A percentile compares a stretch with the other conserved stretches of the same genome.
Evolutionary conservation across 805 yeast genomes (phyloP).

Genomic region (Yamadazyma laniorum): DNA sequence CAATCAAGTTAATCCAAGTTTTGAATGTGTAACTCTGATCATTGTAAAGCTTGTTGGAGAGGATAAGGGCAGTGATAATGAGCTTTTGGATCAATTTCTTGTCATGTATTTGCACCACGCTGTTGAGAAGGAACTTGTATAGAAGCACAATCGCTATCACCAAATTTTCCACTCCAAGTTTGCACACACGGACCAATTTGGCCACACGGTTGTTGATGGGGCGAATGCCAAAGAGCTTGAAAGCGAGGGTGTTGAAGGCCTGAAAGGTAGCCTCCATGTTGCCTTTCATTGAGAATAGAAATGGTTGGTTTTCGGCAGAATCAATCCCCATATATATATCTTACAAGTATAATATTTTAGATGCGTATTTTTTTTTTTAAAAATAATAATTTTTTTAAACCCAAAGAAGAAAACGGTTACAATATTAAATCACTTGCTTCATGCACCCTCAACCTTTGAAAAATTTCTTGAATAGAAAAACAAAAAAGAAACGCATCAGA

Average conservation of each 20-base stretch:
- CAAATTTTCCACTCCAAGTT: conserved; percentile 12
- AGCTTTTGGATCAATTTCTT: conserved; percentile 20
- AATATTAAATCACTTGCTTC: no score
- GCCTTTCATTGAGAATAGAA: neutral
- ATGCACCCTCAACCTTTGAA: no score
- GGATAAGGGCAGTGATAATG: conserved; percentile 24
- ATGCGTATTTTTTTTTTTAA: no score
- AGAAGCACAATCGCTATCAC: conserved; percentile 11
- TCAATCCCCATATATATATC: no score
- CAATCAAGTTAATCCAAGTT: conserved; percentile 43
- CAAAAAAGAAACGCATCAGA: no score
- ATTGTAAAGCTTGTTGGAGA: conserved; percentile 44
- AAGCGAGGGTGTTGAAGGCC: conserved; percentile 3
- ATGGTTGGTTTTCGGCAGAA: no score
- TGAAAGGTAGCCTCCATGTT: neutral
- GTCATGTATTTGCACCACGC: conserved; percentile 9
- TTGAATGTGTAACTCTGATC: conserved; percentile 51
- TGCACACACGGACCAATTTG: conserved; percentile 11
- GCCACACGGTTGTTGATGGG: conserved; percentile 4
- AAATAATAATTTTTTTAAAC: no score
- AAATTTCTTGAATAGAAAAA: no score
- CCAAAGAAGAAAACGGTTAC: no score
- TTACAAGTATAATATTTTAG: no score
- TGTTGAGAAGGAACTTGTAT: conserved; percentile 11
- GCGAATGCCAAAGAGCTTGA: conserved; percentile 1